Percentiles rank a stretch among this genome's conserved stretches.
Conservation (phyloP, 1,139 yeast genomes). For the Yamadazyma buinensis region DNA sequence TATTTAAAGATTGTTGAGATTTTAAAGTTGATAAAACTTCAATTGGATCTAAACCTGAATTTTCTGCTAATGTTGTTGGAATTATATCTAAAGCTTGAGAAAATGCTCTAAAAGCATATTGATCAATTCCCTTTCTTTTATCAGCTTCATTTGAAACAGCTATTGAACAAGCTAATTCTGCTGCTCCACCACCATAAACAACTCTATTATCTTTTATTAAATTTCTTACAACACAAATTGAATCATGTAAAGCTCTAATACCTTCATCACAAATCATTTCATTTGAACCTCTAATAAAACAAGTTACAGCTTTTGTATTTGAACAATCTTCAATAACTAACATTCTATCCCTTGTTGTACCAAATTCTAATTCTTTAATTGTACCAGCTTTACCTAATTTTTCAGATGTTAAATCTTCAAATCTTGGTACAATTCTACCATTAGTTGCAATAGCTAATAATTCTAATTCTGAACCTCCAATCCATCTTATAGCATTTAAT, state of each 20-base stretch:
- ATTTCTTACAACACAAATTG: constrained; percentile 95
- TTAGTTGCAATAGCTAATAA: constrained; percentile 95
- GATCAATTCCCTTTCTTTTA: constrained; percentile 90
- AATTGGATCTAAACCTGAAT: constrained; percentile 92
- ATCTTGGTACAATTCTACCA: constrained; percentile 95
- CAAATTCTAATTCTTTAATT: constrained; percentile 86
- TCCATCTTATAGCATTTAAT: constrained; percentile 97
- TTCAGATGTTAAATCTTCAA: constrained; percentile 79
- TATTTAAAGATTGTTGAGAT: constrained; percentile 77
- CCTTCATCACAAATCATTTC: constrained; percentile 98
- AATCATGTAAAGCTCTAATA: constrained; percentile 92
- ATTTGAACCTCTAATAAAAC: constrained; percentile 91
- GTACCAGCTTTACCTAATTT: constrained; percentile 88
- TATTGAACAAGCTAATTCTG: constrained; percentile 89
- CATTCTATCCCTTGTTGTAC: constrained; percentile 96
- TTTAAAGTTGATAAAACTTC: constrained; percentile 82
- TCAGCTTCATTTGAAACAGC: constrained; percentile 93
- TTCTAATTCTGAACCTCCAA: constrained; percentile 96
- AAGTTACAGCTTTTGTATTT: constrained; percentile 86
- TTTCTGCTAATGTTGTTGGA: constrained; percentile 94
- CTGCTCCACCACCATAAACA: constrained; percentile 98
- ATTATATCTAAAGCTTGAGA: constrained; percentile 86
- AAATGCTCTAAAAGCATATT: constrained; percentile 95
- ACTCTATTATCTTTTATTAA: constrained; percentile 87
- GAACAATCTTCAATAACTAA: constrained; percentile 89